Base-by-base conservation (phyloP, 495 filamentous ascomycete genomes). In the Cercophora sp. region DNA sequence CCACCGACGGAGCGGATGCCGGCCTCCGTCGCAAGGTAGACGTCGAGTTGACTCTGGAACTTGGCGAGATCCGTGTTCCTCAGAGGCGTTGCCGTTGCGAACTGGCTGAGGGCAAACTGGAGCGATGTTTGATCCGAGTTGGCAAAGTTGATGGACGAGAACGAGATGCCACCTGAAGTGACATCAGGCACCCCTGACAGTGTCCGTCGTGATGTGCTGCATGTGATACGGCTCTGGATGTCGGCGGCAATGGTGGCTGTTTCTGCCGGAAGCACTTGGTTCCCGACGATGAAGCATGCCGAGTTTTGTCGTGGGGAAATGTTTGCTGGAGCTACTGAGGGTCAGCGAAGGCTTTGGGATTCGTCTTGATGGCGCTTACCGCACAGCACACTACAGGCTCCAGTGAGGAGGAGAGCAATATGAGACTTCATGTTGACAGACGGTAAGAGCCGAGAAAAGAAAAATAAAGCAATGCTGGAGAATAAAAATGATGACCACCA, bases 11-110 rank as follows among this genome's bases (percentile, higher is more conserved):
- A 70, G 2, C 75, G 63, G 46, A 78, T 70, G 2, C 74, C 75
- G 0, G 72, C 74, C 56, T 78, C 75, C 5, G 75, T 78, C 0
- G 75, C 75, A 3, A 73, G 63, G 44, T 77, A 78, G 8, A 71
- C 70, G 55, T 77, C 65, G 1, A 75, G 64, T 48, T 64, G 52
- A 23, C 66, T 58, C 53, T 76, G 60, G 62, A 78, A 78, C 2
- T 52, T 56, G 2, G 58, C 49, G 0, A 78, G 68, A 47, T 78
- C 58, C 23, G 57, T 68, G 48, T 36, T 54, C 1, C 68, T 68
- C 6, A 77, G 65, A 0, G 71, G 69, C 0, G 59, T 57, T 0
- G 66, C 64, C 5, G 70, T 73, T n/a, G 72, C 68, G 55, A 77
- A 78, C 25, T 58, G 57, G 31, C 53, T 52, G 0, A 78, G 62